Evolutionary conservation across 352 stramenopile genomes (phyloP).

Genomic region (Pythium coloratum): DNA sequence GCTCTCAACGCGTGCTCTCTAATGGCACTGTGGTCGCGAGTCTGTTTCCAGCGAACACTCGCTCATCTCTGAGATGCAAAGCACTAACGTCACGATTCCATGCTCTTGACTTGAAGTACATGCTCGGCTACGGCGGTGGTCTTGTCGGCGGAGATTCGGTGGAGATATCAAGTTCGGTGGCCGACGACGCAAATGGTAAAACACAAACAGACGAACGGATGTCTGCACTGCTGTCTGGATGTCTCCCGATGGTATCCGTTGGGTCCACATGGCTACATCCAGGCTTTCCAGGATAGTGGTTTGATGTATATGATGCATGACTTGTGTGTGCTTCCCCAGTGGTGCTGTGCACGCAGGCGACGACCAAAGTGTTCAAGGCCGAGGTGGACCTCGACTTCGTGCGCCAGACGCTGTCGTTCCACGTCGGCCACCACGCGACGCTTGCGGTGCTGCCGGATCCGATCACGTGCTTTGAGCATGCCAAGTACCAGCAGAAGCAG

Average conservation of each 20-base stretch:
- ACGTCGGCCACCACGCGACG: constrained; percentile 51
- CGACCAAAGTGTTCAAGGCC: constrained; percentile 88
- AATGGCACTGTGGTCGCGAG: background rate
- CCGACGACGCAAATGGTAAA: constrained; percentile 46
- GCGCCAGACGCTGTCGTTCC: constrained; percentile 54
- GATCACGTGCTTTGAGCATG: constrained; percentile 76
- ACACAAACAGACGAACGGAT: constrained; percentile 9
- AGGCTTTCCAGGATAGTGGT: background rate
- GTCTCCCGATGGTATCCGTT: constrained; percentile 8
- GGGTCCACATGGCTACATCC: constrained; percentile 23
- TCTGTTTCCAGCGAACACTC: constrained; percentile 9
- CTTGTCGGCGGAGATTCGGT: constrained; percentile 78
- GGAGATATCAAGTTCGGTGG: constrained; percentile 56
- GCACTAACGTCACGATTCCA: background rate
- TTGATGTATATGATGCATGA: background rate
- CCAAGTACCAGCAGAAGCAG: constrained; percentile 72
- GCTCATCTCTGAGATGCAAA: background rate
- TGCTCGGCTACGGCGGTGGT: constrained; percentile 80
- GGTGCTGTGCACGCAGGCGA: constrained; percentile 77
- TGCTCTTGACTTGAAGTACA: constrained; percentile 49
- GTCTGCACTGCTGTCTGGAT: constrained; percentile 8
- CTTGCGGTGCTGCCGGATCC: constrained; percentile 77
- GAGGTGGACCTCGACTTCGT: constrained; percentile 43
- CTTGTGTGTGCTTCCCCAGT: constrained; percentile 13
- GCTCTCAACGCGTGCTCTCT: background rate